Percentiles rank a stretch among this genome's conserved stretches.
Evolutionary conservation across 495 filamentous ascomycete genomes (phyloP).

Genomic region (Trichocladium antarcticum): DNA sequence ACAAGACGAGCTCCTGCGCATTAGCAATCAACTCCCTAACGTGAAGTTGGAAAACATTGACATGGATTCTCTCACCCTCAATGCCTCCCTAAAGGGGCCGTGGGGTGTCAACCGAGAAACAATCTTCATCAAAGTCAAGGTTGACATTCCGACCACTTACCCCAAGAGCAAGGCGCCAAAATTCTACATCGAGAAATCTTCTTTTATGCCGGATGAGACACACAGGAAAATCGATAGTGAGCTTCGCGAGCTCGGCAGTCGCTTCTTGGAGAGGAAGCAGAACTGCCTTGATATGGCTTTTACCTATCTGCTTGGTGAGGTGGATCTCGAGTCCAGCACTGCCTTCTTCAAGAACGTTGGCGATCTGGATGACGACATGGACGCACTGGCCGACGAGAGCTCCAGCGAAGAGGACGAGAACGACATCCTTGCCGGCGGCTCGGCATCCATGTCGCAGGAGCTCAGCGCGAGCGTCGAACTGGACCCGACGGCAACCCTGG

Average conservation of each 20-base stretch:
- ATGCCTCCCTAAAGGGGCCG: constrained; percentile 73
- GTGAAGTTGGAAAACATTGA: constrained; percentile 81
- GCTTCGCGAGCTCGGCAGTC: constrained; percentile 56
- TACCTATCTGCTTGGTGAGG: constrained; percentile 75
- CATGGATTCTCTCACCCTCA: constrained; percentile 57
- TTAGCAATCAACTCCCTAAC: constrained; percentile 71
- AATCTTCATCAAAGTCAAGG: constrained; percentile 66
- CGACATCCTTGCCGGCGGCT: constrained; percentile 42
- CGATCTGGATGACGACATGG: constrained; percentile 52
- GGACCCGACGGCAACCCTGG: constrained; percentile 36
- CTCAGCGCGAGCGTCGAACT: constrained; percentile 41
- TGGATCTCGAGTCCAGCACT: constrained; percentile 61
- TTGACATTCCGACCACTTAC: constrained; percentile 71
- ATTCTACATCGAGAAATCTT: constrained; percentile 66
- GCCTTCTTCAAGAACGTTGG: constrained; percentile 54
- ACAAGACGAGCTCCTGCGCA: constrained; percentile 77
- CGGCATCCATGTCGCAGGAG: constrained; percentile 46
- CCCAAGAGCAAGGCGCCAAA: constrained; percentile 54
- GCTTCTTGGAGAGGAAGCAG: constrained; percentile 54
- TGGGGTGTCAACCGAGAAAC: constrained; percentile 64
- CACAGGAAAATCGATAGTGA: constrained; percentile 54
- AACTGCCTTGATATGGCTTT: constrained; percentile 76
- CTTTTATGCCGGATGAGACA: constrained; percentile 60
- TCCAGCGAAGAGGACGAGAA: constrained; percentile 83
- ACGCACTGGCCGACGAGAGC: constrained; percentile 47